Base-by-base conservation (phyloP, 495 filamentous ascomycete species). In the Hypoxylon cercidicola region DNA sequence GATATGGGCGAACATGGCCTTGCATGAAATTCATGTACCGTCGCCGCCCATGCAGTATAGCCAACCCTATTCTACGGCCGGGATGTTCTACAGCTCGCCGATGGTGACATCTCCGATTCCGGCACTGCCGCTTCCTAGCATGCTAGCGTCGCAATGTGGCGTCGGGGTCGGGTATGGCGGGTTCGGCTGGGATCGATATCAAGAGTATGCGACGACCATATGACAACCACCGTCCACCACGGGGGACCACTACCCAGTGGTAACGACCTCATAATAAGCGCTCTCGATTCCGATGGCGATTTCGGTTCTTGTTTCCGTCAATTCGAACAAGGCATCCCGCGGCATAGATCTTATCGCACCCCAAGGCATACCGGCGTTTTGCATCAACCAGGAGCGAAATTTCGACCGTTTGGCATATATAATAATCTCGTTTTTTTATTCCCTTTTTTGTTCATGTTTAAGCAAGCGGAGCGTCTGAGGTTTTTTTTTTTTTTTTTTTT, bases 121-220 rank as follows among this genome's bases (percentile, higher is more conserved):
- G 30, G 78, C 86, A 12, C 87, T 97, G 19, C 92, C 93, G 45
- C 83, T 99, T 30, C 94, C 95, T 16, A 98, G 95, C 79, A 90
- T 92, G 86, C 84, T 98, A 48, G 85, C 90, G 60, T 84, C 85
- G 71, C 91, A 92, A 75, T 99, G 95, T 80, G 90, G 92, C 71
- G 86, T 87, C 55, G 87, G 87, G 75, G 75, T 83, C 61, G 90
- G 90, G 13, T 93, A 90, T 76, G 87, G 87, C 68, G 82, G 85
- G 50, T 92, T 92, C 74, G 89, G 85, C 59, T 97, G 95, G 93
- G 89, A 89, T 69, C 79, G 83, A 56, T 88, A 84, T 66, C 83
- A 85, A 60, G 86, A 88, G 58, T 87, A 85, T 71, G 77, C 84
- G 50, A 81, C 85, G 48, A 85, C 81, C 41, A 88, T 88, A 82